Percentiles rank a stretch among this genome's conserved stretches.
phyloP scores from a whole-genome alignment of 805 yeast species.

The Grigorovia yakushimaensis region DNA sequence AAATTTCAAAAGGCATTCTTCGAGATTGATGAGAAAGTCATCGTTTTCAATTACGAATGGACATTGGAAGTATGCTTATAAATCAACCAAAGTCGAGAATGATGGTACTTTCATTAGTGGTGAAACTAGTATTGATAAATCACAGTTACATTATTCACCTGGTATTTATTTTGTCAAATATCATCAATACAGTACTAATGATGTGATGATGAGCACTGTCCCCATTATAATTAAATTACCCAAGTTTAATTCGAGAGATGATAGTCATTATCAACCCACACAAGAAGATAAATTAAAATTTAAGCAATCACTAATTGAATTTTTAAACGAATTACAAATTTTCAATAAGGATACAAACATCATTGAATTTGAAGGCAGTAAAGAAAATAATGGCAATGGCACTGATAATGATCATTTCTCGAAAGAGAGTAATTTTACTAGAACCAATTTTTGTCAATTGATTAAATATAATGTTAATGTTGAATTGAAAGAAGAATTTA shows the following conservation, averaged over 20 bases:
- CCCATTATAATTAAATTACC: slow-evolving; percentile 54
- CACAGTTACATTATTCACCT: slow-evolving; percentile 48
- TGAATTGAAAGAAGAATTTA: slow-evolving; percentile 29
- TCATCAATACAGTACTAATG: slow-evolving; percentile 57
- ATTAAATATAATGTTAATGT: slow-evolving; percentile 28
- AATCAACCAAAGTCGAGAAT: slow-evolving; percentile 1
- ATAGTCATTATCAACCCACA: neutral
- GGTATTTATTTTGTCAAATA: slow-evolving; percentile 70
- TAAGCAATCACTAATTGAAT: slow-evolving; percentile 17
- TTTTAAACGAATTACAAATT: slow-evolving; percentile 14
- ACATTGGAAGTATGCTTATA: slow-evolving; percentile 48
- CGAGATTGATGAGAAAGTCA: neutral
- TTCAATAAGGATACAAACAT: slow-evolving; percentile 17
- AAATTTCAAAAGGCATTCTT: neutral
- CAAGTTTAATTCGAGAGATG: slow-evolving; percentile 16
- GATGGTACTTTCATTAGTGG: slow-evolving; percentile 32
- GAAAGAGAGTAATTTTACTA: neutral
- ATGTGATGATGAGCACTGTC: slow-evolving; percentile 52
- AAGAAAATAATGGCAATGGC: no score
- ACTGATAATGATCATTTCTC: neutral
- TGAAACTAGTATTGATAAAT: slow-evolving; percentile 37
- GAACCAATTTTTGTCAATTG: slow-evolving; percentile 4
- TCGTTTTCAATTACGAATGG: slow-evolving; percentile 35
- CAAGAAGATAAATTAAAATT: neutral
- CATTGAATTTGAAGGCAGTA: slow-evolving; percentile 15